These are phyloP conservation scores for Umbelopsis sp. DNA, from an alignment of 192 early-diverging fungal species.

Conservation along the genomic window DNA sequence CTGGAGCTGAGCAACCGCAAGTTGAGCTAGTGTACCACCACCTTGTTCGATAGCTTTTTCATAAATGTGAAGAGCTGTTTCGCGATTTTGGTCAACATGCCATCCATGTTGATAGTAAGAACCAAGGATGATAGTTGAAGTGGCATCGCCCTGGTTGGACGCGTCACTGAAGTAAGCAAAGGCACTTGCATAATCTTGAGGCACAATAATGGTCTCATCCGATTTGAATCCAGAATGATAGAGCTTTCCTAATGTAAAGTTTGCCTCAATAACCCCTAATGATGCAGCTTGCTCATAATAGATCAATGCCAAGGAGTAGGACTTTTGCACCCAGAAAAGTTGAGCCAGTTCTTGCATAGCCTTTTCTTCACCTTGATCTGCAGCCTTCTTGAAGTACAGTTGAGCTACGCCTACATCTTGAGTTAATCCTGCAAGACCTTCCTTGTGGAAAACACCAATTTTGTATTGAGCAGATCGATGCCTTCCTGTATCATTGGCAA, in stretches of 20 bases:
- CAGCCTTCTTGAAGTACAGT: conserved; percentile 25
- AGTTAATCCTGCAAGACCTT: conserved; percentile 16
- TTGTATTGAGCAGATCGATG: conserved; percentile 32
- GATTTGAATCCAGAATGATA: conserved; percentile 31
- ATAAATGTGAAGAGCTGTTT: conserved; percentile 32
- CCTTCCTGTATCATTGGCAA: conserved; percentile 24
- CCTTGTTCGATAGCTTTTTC: conserved; percentile 32
- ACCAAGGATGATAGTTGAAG: conserved; percentile 34
- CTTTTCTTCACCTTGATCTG: conserved; percentile 29
- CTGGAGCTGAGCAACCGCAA: conserved; percentile 4
- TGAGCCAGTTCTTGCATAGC: conserved; percentile 38
- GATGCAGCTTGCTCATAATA: conserved; percentile 26
- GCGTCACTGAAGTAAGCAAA: conserved; percentile 33
- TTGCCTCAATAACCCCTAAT: conserved; percentile 24
- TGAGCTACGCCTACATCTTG: conserved; percentile 16
- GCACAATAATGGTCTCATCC: conserved; percentile 17
- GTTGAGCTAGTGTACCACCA: conserved; percentile 18
- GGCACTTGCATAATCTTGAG: conserved; percentile 32
- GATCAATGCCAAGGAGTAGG: conserved; percentile 2
- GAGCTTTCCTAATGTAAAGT: conserved; percentile 29
- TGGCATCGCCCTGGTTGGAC: conserved; percentile 26
- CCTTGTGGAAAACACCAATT: conserved; percentile 26
- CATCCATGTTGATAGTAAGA: conserved; percentile 48
- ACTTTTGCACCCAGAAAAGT: conserved; percentile 30
- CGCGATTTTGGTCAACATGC: conserved; percentile 36